These are phyloP conservation scores for Mortierella antarctica DNA, from an alignment of 192 early-diverging fungal genomes.

Conservation along the genomic window DNA sequence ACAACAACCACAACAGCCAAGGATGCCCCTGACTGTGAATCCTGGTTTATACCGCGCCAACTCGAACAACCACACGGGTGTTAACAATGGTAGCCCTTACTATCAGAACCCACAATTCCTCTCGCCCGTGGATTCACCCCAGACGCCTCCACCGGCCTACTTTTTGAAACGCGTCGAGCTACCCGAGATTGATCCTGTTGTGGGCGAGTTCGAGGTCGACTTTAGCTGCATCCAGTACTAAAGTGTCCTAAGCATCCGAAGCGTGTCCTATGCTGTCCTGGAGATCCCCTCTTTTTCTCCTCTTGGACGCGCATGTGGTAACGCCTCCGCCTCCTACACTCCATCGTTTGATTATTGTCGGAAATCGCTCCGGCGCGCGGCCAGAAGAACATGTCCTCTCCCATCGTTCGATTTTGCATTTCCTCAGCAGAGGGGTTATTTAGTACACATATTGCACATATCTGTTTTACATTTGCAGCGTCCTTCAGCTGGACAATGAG, in stretches of 20 bases:
- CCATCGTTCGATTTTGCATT: no score
- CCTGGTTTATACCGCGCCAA: constrained; percentile 7
- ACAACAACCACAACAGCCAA: neutral
- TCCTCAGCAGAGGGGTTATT: no score
- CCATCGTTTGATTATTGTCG: no score
- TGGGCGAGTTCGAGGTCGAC: constrained; percentile 36
- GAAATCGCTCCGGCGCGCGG: no score
- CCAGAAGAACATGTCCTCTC: no score
- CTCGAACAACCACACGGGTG: neutral
- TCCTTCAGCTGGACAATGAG: no score
- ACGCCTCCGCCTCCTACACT: no score
- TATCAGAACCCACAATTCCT: constrained; percentile 37
- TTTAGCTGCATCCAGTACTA: constrained; percentile 29
- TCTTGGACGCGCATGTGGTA: no score
- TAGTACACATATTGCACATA: no score
- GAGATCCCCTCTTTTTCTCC: no score
- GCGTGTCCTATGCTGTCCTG: no score
- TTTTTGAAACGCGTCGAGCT: constrained; percentile 28
- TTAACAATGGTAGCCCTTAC: constrained; percentile 26
- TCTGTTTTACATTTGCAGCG: no score
- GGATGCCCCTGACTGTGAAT: constrained; percentile 5
- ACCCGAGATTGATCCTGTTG: constrained; percentile 34
- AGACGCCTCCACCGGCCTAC: constrained; percentile 45
- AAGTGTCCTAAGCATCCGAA: neutral
- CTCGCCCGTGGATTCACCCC: constrained; percentile 32